Base-by-base conservation (phyloP, 768 basidiomycete genomes). In the Kwoniella sp. region DNA sequence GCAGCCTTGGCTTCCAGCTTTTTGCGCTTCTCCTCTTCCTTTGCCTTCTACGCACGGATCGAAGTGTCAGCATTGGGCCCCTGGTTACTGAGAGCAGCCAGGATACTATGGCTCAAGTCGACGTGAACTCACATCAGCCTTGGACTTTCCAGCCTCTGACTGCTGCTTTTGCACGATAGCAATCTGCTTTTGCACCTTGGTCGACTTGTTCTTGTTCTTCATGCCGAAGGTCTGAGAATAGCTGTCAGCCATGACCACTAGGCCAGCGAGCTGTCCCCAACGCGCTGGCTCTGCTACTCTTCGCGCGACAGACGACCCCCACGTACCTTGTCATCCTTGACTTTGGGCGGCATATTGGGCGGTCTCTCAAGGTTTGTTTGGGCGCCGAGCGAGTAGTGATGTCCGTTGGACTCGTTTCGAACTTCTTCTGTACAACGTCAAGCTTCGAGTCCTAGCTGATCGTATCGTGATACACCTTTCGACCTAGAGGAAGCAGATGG, bases 121-220 rank as follows among this genome's bases (percentile, higher is more conserved):
- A 23, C 6, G 25, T 25, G 9, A 42, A 64, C 64, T 53, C n/a
- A 72, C 67, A 10, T 77, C 64, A 27, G 83, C 88, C 50, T 81
- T 83, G 27, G 86, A 91, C 75, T 92, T 92, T 32, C 91, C 91
- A 0, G 84, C 73, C 62, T 77, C 61, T 3, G 85, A 76, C 36
- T 83, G 80, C 73, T 92, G 88, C 56, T 84, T 80, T 76, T 95
- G 84, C 42, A 98, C 82, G 39, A 79, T 79, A 43, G 83, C 82
- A 19, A 93, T 84, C 59, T 89, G 81, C 62, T 86, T 83, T 78
- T 96, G 87, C 23, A 92, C 92, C 75, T 86, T 95, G 65, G 88
- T 77, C 2, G 90, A 92, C 78, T 89, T 91, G 72, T 68, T 70
- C 60, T 73, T 74, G 65, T 77, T 77, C 67, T 77, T 77, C 63